These are phyloP conservation scores for Ganoderma leucocontextum DNA, from an alignment of 1,284 basidiomycete species.

Conservation along the genomic window DNA sequence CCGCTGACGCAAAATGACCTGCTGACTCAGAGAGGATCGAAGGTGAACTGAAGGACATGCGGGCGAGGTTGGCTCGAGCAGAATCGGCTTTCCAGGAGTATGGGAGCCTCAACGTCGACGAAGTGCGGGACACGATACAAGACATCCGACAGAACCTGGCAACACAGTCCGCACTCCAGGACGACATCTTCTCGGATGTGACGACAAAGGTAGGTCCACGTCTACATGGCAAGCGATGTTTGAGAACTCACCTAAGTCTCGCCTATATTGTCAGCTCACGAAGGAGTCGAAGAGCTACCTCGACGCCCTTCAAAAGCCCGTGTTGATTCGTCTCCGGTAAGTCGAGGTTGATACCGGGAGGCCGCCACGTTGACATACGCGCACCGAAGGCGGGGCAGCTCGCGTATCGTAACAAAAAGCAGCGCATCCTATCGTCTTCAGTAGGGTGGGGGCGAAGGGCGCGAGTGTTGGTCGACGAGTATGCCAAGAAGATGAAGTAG, in stretches of 20 bases:
- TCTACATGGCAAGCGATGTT: background rate
- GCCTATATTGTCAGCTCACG: background rate
- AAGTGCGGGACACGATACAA: background rate
- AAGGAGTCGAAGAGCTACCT: background rate
- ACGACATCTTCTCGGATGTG: background rate
- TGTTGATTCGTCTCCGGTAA: background rate
- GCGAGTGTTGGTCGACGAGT: background rate
- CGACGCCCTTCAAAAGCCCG: background rate
- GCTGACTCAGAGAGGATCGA: background rate
- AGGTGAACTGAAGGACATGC: background rate
- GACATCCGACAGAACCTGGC: background rate
- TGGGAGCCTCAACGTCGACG: background rate
- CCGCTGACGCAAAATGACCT: too few species aligned
- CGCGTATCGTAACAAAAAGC: background rate
- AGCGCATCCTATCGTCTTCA: background rate
- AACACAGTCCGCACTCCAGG: background rate
- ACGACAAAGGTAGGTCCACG: background rate
- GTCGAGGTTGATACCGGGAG: background rate
- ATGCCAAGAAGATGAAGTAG: conserved; percentile 6
- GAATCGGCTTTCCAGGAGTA: background rate
- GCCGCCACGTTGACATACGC: background rate
- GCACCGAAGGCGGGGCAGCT: background rate
- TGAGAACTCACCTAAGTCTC: background rate
- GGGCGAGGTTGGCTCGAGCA: background rate
- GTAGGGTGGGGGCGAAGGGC: background rate